phyloP scores from a whole-genome alignment of 208 protist genomes.

The Wallacemonas collosoma region DNA sequence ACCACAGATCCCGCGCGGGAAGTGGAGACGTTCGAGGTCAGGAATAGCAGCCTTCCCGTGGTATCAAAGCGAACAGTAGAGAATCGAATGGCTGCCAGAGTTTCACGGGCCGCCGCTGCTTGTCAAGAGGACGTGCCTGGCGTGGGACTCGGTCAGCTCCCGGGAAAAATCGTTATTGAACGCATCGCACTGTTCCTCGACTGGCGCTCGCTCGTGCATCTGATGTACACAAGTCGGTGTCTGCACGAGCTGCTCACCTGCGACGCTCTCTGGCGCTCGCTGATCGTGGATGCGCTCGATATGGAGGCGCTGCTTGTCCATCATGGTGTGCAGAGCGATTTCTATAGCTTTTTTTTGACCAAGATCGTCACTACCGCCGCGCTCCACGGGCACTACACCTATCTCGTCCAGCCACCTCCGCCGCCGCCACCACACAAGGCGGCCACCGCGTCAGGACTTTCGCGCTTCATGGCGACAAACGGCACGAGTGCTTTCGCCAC shows the following conservation, averaged over 20 bases:
- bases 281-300: slow-evolving; percentile 42
- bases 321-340: slow-evolving; percentile 27
- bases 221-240: slow-evolving; percentile 40
- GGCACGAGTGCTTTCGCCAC: no score
- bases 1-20: no score
- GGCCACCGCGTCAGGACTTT: not conserved
- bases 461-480: not conserved
- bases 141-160: not conserved
- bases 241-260: slow-evolving; percentile 38
- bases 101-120: no score
- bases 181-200: slow-evolving; percentile 50
- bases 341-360: slow-evolving; percentile 70
- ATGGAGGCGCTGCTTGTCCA: slow-evolving; percentile 43
- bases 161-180: slow-evolving; percentile 3
- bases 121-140: not conserved
- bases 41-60: no score
- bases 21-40: no score
- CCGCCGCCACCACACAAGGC: not conserved
- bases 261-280: slow-evolving; percentile 53
- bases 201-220: slow-evolving; percentile 33
- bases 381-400: slow-evolving; percentile 72
- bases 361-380: slow-evolving; percentile 68
- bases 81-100: no score
- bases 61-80: no score
- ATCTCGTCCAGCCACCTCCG: slow-evolving; percentile 22